Evolutionary conservation across 768 basidiomycete genomes (phyloP).

Genomic region (Polyporus arcularius): DNA sequence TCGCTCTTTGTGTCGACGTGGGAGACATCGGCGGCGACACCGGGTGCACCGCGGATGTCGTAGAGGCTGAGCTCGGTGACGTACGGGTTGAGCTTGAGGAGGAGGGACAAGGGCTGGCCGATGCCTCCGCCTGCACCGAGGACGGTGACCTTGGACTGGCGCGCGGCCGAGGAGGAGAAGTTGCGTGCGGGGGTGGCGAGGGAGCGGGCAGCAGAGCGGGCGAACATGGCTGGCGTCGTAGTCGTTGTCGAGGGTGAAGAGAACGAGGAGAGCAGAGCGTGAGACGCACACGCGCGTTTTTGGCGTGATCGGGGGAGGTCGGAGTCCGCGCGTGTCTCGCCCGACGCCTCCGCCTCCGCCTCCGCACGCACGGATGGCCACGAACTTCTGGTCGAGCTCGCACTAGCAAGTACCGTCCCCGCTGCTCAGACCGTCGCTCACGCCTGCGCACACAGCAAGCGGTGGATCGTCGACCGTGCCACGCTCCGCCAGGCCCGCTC

Average conservation of each 20-base stretch:
- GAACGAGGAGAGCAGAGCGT: constrained; percentile 7
- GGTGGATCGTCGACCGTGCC: constrained; percentile 88
- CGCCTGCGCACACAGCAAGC: constrained; percentile 55
- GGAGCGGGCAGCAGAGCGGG: constrained; percentile 62
- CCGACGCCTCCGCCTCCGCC: background rate
- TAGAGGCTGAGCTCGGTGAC: constrained; percentile 86
- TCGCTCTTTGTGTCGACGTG: constrained; percentile 87
- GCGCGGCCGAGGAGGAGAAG: constrained; percentile 74
- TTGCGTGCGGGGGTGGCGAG: constrained; percentile 57
- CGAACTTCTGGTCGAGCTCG: constrained; percentile 85
- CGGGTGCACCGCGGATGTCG: constrained; percentile 94
- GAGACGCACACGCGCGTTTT: constrained; percentile 19
- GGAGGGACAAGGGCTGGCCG: constrained; percentile 93
- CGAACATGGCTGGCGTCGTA: constrained; percentile 51
- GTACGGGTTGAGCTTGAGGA: constrained; percentile 91
- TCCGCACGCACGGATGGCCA: constrained; percentile 57
- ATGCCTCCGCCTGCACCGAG: constrained; percentile 99
- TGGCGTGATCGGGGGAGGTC: constrained; percentile 19
- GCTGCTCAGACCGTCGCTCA: background rate
- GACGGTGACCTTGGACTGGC: constrained; percentile 88
- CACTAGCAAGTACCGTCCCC: background rate
- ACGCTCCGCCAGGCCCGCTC: constrained; percentile 72
- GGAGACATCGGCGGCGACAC: constrained; percentile 96
- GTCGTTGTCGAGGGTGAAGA: constrained; percentile 8
- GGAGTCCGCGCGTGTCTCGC: constrained; percentile 4